Evolutionary conservation across 2,329 filamentous ascomycete genomes (phyloP).

Genomic region (Thielaviopsis musarum): DNA sequence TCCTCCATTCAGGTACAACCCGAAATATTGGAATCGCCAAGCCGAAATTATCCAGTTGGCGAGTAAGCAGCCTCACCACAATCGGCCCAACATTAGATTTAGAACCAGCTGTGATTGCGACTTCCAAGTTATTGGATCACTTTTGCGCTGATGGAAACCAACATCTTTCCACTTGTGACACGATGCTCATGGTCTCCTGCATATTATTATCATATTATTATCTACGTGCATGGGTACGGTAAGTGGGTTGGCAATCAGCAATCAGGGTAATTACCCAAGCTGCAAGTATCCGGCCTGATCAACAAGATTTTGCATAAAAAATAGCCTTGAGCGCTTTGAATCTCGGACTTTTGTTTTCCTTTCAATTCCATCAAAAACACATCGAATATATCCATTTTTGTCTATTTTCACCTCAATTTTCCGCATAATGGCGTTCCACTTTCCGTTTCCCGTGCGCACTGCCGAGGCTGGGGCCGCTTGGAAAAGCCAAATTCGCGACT

Average conservation of each 20-base stretch:
- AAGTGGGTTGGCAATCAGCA: neutral
- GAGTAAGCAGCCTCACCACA: no score
- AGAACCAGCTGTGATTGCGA: neutral
- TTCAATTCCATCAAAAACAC: neutral
- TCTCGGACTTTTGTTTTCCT: no score
- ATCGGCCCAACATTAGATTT: no score
- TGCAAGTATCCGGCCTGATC: neutral
- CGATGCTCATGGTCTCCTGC: neutral
- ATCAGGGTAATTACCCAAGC: neutral
- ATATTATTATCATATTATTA: neutral
- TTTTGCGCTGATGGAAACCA: neutral
- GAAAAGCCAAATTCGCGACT: constrained; percentile 1
- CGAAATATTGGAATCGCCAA: no score
- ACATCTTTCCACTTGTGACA: neutral
- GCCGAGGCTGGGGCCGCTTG: neutral
- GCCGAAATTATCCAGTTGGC: no score
- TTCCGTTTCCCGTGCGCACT: constrained; percentile 7
- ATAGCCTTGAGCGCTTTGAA: no score
- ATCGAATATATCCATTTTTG: neutral
- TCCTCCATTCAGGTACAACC: no score
- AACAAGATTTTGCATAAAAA: neutral
- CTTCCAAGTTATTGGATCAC: neutral
- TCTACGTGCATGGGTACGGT: neutral
- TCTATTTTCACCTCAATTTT: neutral
- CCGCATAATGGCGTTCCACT: constrained; percentile 5